Evolutionary conservation across 2,329 filamentous ascomycete genomes (phyloP).

Genomic region (Verticillium klebahnii): DNA sequence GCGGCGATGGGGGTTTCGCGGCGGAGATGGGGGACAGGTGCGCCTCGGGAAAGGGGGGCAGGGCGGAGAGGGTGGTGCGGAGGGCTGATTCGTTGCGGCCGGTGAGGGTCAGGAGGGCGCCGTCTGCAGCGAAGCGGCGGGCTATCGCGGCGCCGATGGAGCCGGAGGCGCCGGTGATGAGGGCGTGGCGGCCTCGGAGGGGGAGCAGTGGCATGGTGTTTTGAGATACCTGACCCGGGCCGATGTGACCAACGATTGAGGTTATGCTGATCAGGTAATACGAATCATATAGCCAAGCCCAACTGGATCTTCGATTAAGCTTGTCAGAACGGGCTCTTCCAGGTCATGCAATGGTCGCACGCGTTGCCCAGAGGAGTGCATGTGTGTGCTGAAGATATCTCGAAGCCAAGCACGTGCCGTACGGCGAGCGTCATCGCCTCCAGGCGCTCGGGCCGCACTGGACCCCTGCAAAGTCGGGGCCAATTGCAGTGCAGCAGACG

Average conservation of each 20-base stretch:
- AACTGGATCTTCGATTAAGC: too few relatives aligned
- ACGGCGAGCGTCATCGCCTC: not conserved
- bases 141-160: constrained; percentile 69
- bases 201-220: constrained; percentile 10
- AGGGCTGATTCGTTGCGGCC: constrained; percentile 50
- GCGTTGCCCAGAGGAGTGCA: not conserved
- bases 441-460: not conserved
- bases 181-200: constrained; percentile 42
- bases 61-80: constrained; percentile 29
- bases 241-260: not conserved
- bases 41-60: constrained; percentile 13
- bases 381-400: not conserved
- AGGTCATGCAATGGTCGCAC: too few relatives aligned
- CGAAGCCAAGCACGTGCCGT: not conserved
- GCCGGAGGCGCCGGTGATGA: constrained; percentile 67
- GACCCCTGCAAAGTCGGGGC: not conserved
- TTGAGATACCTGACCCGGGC: not conserved
- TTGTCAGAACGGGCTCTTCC: too few relatives aligned
- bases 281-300: too few relatives aligned
- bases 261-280: not conserved
- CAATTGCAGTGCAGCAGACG: not conserved
- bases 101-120: constrained; percentile 56
- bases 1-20: not conserved
- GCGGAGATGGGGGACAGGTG: constrained; percentile 14
- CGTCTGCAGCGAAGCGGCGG: constrained; percentile 57